Base-by-base conservation (phyloP, 352 stramenopile species). In the Phytopythium chamaehyphon region DNA sequence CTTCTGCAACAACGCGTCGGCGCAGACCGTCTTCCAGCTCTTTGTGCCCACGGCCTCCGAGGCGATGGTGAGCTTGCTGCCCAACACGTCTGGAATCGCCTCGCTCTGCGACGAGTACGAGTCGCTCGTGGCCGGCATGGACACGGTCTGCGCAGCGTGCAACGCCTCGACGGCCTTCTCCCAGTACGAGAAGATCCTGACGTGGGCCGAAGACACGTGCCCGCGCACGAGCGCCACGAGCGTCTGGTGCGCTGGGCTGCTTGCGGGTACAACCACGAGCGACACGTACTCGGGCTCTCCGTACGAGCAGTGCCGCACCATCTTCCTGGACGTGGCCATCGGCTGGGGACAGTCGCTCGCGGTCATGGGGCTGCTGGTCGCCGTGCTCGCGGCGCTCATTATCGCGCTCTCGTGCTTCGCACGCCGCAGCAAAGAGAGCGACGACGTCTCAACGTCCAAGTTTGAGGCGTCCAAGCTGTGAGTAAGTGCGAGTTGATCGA, bases 1-100 rank as follows among this genome's bases (percentile, higher is more conserved):
- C 57, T 86, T 83, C 44, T 95, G 84, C 62, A 95, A 91, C 62
- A 80, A 83, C 35, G 81, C 81, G 24, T 85, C 67, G n/a, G 67
- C 77, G 1, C 51, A 66, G 31, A 73, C 87, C 31, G 54, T 79
- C 7, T 69, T 87, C 47, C 48, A 69, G 33, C 72, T 80, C 7
- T 94, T 94, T 42, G 60, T 88, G 44, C 77, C 84, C 0, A 69
- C 66, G 14, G 67, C 76, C 6, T 69, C 66, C 4, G 57, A 63
- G 6, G 54, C 58, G 9, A 51, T 74, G 23, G 54, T 67, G 6
- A 60, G 59, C 19, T 31, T 87, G 54, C 60, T 94, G 45, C 78
- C 83, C 18, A 71, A 91, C 36, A 66, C 72, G 7, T 71, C 72
- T 18, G 80, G 80, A 12, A 64, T 90, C 55, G 67, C 76, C 31